Evolutionary conservation across 2,329 filamentous ascomycete genomes (phyloP).

Genomic region (Elsinoe ampelina): DNA sequence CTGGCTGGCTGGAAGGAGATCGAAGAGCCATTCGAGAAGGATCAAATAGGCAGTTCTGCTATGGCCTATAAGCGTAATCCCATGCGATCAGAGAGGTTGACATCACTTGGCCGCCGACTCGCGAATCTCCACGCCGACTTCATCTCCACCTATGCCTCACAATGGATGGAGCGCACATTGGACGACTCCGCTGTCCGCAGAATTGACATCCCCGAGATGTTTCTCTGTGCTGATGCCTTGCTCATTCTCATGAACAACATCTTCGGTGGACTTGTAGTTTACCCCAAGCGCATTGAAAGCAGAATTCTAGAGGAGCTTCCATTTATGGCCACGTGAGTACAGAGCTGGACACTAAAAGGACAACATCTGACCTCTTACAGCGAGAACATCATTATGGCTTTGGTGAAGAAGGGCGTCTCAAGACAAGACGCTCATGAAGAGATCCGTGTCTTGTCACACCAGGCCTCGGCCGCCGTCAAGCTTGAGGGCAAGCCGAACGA

Average conservation of each 20-base stretch:
- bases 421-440: conserved; percentile 80
- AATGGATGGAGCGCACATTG: conserved; percentile 71
- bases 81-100: conserved; percentile 53
- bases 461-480: conserved; percentile 64
- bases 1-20: conserved; percentile 71
- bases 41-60: conserved; percentile 63
- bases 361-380: conserved; percentile 24
- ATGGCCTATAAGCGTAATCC: conserved; percentile 59
- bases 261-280: conserved; percentile 64
- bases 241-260: conserved; percentile 53
- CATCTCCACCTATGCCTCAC: conserved; percentile 57
- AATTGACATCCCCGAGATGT: conserved; percentile 41
- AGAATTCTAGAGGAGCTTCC: conserved; percentile 69
- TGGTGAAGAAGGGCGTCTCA: conserved; percentile 59
- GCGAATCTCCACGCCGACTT: conserved; percentile 47
- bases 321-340: conserved; percentile 60
- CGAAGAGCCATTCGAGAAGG: conserved; percentile 73
- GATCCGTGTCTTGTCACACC: conserved; percentile 68
- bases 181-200: conserved; percentile 66
- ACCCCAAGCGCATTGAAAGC: conserved; percentile 60
- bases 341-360: neutral
- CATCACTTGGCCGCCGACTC: conserved; percentile 44
- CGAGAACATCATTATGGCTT: conserved; percentile 65
- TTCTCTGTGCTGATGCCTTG: conserved; percentile 40
- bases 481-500: conserved; percentile 69